phyloP scores from a whole-genome alignment of 2,329 filamentous ascomycete species.

The Cladosporium sp. region DNA sequence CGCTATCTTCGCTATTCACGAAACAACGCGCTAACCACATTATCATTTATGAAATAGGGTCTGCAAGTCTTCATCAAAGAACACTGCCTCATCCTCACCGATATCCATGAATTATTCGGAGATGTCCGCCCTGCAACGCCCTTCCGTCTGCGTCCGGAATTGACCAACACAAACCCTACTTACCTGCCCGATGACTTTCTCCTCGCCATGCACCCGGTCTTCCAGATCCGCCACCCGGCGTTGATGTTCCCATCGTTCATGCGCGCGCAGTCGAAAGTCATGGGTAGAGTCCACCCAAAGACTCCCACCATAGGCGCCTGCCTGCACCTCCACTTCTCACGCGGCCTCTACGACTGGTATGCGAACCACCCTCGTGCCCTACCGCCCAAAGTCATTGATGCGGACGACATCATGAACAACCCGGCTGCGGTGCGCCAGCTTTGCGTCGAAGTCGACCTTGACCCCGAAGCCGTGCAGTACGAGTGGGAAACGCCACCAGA shows the following conservation, averaged over 20 bases:
- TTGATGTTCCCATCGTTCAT: constrained; percentile 18
- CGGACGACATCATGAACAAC: constrained; percentile 18
- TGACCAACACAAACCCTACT: constrained; percentile 14
- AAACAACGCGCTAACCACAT: neutral
- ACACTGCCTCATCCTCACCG: neutral
- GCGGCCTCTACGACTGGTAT: constrained; percentile 14
- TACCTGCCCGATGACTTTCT: constrained; percentile 17
- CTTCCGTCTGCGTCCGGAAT: neutral
- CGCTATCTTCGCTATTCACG: neutral
- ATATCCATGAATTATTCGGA: neutral
- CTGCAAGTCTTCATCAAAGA: constrained; percentile 10
- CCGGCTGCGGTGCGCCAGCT: constrained; percentile 7
- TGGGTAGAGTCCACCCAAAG: neutral
- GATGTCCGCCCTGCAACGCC: neutral
- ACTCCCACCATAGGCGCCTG: constrained; percentile 9
- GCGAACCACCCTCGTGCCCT: neutral
- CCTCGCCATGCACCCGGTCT: constrained; percentile 14
- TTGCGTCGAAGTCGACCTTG: constrained; percentile 9
- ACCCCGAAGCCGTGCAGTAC: constrained; percentile 14
- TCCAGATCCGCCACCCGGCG: constrained; percentile 20
- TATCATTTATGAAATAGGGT: neutral
- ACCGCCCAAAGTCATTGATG: constrained; percentile 17
- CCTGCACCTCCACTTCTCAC: constrained; percentile 2
- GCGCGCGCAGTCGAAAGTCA: constrained; percentile 6
- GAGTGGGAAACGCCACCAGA: constrained; percentile 11